phyloP scores from a whole-genome alignment of 805 yeast species.

The Metschnikowia kofuensis region DNA sequence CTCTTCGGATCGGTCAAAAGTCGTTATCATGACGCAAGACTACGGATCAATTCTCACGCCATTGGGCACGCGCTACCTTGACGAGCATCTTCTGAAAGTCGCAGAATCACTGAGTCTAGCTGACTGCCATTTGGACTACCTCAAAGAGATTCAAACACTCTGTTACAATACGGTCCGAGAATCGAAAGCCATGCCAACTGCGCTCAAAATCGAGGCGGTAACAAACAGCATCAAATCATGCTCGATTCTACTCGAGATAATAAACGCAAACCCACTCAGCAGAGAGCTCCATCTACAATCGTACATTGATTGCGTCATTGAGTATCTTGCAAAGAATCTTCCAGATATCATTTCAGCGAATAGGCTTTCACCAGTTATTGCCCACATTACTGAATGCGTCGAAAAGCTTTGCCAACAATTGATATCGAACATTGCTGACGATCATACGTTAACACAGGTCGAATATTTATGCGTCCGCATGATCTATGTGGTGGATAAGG shows the following conservation, averaged over 20 bases:
- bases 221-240: conserved; percentile 32
- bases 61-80: conserved; percentile 5
- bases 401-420: conserved; percentile 16
- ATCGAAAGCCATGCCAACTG: conserved; percentile 8
- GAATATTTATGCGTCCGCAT: conserved; percentile 49
- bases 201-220: conserved; percentile 12
- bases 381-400: conserved; percentile 3
- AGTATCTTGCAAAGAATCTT: conserved; percentile 32
- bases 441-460: conserved; percentile 52
- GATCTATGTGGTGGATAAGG: conserved; percentile 36
- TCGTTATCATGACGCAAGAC: neutral
- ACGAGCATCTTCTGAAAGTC: neutral
- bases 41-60: conserved; percentile 1
- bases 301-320: conserved; percentile 39
- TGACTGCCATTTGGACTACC: conserved; percentile 13
- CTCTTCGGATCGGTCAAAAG: neutral
- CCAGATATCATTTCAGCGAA: conserved; percentile 27
- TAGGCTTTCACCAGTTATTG: conserved; percentile 1
- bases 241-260: conserved; percentile 36
- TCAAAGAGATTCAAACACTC: conserved; percentile 24
- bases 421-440: conserved; percentile 31
- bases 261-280: conserved; percentile 40
- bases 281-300: conserved; percentile 46
- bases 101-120: conserved; percentile 20
- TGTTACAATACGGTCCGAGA: conserved; percentile 25